Conservation (phyloP, 148 eudicot genomes). For the Drosera capensis region DNA sequence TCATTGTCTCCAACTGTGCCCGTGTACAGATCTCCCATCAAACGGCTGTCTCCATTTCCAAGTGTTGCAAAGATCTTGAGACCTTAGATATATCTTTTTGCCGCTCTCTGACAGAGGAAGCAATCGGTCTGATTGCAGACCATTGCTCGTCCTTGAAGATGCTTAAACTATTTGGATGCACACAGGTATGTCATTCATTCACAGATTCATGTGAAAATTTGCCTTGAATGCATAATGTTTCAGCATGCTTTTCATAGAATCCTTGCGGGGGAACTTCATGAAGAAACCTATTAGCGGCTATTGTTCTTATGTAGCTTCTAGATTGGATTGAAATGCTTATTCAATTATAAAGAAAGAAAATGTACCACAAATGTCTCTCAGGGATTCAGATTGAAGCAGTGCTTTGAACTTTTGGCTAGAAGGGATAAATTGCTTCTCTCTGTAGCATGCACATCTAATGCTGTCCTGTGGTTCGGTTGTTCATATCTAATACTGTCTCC, state of each 20-base stretch:
- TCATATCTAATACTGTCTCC: too few relatives aligned
- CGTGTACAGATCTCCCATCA: slow-evolving; percentile 44
- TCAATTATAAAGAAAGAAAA: too few relatives aligned
- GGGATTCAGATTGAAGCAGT: too few relatives aligned
- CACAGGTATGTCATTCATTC: slow-evolving; percentile 35
- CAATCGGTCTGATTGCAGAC: slow-evolving; percentile 77
- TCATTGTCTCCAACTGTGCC: not conserved
- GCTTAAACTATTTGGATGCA: slow-evolving; percentile 82
- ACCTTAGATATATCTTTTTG: slow-evolving; percentile 87
- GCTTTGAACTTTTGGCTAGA: too few relatives aligned
- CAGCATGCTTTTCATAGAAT: not conserved
- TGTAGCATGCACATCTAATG: too few relatives aligned
- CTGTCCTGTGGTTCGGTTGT: too few relatives aligned
- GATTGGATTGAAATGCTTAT: too few relatives aligned
- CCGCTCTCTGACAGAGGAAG: slow-evolving; percentile 60
- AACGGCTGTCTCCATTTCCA: slow-evolving; percentile 61
- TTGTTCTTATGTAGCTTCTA: too few relatives aligned
- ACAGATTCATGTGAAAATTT: not conserved
- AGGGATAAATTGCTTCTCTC: too few relatives aligned
- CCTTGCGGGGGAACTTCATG: not conserved
- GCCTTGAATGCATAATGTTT: not conserved
- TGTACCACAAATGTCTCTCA: too few relatives aligned
- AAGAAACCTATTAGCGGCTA: too few relatives aligned
- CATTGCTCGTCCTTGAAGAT: slow-evolving; percentile 48
- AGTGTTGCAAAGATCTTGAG: slow-evolving; percentile 36